These are phyloP conservation scores for Camelina sativa DNA, from an alignment of 345 rosid species.

Conservation along the genomic window DNA sequence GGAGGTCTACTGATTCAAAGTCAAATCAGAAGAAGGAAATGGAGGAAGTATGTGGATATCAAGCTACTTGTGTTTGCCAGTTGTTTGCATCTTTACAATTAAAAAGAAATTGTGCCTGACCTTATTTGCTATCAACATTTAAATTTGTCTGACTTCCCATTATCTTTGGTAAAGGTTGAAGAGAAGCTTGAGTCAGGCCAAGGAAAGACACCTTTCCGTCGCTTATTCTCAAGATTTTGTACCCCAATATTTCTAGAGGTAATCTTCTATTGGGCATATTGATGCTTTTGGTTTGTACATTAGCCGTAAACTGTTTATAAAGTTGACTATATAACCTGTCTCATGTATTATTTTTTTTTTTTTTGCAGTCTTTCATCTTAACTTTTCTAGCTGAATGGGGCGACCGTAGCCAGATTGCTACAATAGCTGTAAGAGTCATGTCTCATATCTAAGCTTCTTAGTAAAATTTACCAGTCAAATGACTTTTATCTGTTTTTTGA, in stretches of 20 bases:
- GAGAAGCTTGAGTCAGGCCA: constrained; percentile 95
- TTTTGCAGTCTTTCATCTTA: constrained; percentile 82
- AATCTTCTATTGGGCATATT: constrained; percentile 9
- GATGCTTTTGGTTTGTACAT: constrained; percentile 9
- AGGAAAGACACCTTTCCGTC: constrained; percentile 80
- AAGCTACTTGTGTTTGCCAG: constrained; percentile 12
- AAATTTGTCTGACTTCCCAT: neutral
- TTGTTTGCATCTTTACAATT: constrained; percentile 4
- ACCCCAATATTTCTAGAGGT: constrained; percentile 99
- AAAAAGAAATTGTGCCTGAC: neutral
- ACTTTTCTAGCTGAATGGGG: constrained; percentile 99
- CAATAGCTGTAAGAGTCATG: constrained; percentile 87
- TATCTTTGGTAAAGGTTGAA: constrained; percentile 67
- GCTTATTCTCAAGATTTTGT: constrained; percentile 89
- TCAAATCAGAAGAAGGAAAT: constrained; percentile 93
- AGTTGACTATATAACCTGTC: constrained; percentile 12
- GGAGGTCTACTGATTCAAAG: constrained; percentile 91
- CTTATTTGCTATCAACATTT: neutral
- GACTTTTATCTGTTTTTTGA: constrained; percentile 39
- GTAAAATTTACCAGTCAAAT: neutral
- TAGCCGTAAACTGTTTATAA: neutral
- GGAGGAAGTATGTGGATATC: constrained; percentile 73
- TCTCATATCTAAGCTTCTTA: neutral
- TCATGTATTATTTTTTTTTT: neutral
- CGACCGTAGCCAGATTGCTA: constrained; percentile 98